phyloP scores from a whole-genome alignment of 2,329 filamentous ascomycete genomes.

The Ceratocystis ficicola region DNA sequence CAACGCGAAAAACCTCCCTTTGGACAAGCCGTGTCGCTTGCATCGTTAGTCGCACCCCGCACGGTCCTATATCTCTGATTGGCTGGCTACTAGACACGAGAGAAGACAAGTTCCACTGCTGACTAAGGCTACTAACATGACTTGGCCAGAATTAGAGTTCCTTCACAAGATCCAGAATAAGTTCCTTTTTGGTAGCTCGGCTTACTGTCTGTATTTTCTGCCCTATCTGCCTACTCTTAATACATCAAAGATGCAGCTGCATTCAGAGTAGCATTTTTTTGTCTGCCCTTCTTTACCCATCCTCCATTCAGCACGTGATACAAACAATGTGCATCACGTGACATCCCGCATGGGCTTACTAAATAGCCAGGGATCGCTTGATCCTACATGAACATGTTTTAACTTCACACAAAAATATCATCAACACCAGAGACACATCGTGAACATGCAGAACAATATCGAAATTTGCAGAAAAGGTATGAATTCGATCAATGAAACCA shows the following conservation, averaged over 20 bases:
- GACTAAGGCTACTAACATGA: constrained; percentile 4
- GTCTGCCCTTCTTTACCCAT: too few relatives aligned
- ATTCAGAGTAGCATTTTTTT: too few relatives aligned
- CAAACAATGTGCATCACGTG: background rate
- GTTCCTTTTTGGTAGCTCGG: too few relatives aligned
- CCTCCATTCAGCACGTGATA: background rate
- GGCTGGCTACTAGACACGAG: constrained; percentile 15
- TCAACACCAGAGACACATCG: background rate
- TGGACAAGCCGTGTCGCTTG: background rate
- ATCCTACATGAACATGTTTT: background rate
- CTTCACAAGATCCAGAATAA: too few relatives aligned
- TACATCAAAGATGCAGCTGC: too few relatives aligned
- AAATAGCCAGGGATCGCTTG: background rate
- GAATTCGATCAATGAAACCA: constrained; percentile 8
- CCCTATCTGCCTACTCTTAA: too few relatives aligned
- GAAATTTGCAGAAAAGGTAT: background rate
- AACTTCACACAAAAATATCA: background rate
- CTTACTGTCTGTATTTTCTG: too few relatives aligned
- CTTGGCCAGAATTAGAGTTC: background rate
- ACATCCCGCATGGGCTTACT: constrained; percentile 1
- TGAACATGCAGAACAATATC: background rate
- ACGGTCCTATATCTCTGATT: constrained; percentile 14
- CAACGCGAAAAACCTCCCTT: too few relatives aligned
- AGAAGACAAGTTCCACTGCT: background rate
- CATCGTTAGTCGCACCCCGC: constrained; percentile 13